Base-by-base conservation (phyloP, 208 protist species). In the Strigomonas oncopelti region DNA sequence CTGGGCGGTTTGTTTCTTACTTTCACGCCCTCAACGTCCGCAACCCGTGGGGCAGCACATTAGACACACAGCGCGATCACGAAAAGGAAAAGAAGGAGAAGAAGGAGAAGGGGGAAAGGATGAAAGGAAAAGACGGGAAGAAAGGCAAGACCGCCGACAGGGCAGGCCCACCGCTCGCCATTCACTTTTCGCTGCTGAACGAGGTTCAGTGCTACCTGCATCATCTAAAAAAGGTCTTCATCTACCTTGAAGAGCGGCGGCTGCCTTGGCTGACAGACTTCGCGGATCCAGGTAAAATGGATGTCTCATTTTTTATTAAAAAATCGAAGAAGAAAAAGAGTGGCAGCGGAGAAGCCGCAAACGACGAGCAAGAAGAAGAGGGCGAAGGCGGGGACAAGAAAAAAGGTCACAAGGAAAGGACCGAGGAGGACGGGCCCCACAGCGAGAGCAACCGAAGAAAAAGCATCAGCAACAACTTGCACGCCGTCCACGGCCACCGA, bases 191-290 rank as follows among this genome's bases (percentile, higher is more conserved):
- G 3, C 7, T 59, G 8, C 8, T n/a, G 0, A 24, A 22, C 29
- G 51, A 67, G 24, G 31, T 67, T 2, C 24, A 25, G 18, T 67
- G 52, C 27, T 22, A 4, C 56, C 11, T 61, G 5, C 22, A 34
- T 4, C 56, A 61, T 16, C 18, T 42, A 5, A 2, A 11, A 5
- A 4, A 22, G 2, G 25, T 81, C 8, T 77, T 56, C 46, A 53
- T 61, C 7, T 63, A 22, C 4, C 31, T 94, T 1, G 67, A 90
- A 34, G 72, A 83, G 61, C 78, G 85, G 24, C 78, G 80, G 18
- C 84, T 94, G 31, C 79, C 90, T 29, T 95, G 90, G 87, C n/a
- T 45, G 14, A 70, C 75, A 3, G 89, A 94, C 64, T 93, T 93
- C 53, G 77, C 83, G 18, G 75, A 87, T 55, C 38, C 61, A 0